A percentile compares a stretch with the other conserved stretches of the same genome.
phyloP scores from a whole-genome alignment of 2,329 filamentous ascomycete species.

The Aulographum hederae region DNA sequence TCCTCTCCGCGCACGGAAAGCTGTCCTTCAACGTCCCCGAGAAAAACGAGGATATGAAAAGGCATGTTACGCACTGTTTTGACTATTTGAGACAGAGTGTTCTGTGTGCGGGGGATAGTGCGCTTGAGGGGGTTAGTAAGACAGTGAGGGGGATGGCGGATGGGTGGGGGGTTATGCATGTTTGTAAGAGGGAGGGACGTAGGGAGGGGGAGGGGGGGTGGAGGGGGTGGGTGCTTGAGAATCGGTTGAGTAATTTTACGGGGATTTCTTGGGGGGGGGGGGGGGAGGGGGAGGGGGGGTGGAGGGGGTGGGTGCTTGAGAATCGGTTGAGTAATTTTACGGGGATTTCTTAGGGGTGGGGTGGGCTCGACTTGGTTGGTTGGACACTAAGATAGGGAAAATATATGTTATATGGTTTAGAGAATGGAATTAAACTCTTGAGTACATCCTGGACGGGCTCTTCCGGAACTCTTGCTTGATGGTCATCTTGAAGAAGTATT shows the following conservation, averaged over 20 bases:
- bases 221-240: slow-evolving; percentile 2
- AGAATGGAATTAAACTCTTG: too few relatives aligned
- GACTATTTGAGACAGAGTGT: slow-evolving; percentile 4
- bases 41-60: slow-evolving; percentile 1
- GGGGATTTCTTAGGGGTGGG: too few relatives aligned
- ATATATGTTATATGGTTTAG: too few relatives aligned
- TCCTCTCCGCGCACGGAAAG: slow-evolving; percentile 1
- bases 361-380: background rate
- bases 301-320: slow-evolving; percentile 1
- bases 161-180: slow-evolving; percentile 4
- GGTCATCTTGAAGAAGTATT: too few relatives aligned
- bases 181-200: too few relatives aligned
- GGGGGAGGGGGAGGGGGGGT: background rate
- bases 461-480: too few relatives aligned
- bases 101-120: slow-evolving; percentile 2
- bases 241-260: slow-evolving; percentile 4
- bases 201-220: background rate
- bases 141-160: slow-evolving; percentile 3
- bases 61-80: slow-evolving; percentile 5
- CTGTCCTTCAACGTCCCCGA: background rate
- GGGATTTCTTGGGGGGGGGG: too few relatives aligned
- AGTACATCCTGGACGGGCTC: too few relatives aligned
- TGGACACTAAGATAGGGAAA: too few relatives aligned
- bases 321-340: slow-evolving; percentile 4
- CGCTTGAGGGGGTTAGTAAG: slow-evolving; percentile 3